Conservation (phyloP, 306 rosid species). For the Begonia peltatifolia region DNA sequence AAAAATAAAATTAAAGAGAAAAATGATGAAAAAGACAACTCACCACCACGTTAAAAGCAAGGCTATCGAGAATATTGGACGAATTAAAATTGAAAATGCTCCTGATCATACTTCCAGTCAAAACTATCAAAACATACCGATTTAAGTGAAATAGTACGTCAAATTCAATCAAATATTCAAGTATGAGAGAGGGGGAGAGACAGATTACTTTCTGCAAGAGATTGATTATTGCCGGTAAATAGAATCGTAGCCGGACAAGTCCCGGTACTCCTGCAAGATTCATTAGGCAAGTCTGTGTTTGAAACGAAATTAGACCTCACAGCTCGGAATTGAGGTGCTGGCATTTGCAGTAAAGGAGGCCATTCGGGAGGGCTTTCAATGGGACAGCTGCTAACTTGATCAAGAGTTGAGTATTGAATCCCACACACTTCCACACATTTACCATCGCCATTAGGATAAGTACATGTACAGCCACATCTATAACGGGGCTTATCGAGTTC, state of each 20-base stretch:
- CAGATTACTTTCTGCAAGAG: slow-evolving; percentile 50
- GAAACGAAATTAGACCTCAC: slow-evolving; percentile 31
- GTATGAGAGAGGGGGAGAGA: not conserved
- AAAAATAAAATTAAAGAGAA: slow-evolving; percentile 1
- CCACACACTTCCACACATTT: slow-evolving; percentile 46
- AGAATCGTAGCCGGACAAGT: slow-evolving; percentile 62
- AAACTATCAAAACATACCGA: slow-evolving; percentile 24
- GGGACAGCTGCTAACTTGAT: slow-evolving; percentile 49
- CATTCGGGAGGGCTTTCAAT: slow-evolving; percentile 48
- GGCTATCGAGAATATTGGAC: slow-evolving; percentile 19
- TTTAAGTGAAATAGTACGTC: too few relatives aligned
- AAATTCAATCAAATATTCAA: not conserved
- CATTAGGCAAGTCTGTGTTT: slow-evolving; percentile 41
- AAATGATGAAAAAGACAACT: slow-evolving; percentile 15
- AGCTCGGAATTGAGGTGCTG: slow-evolving; percentile 50
- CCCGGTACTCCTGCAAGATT: slow-evolving; percentile 46
- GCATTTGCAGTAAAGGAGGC: slow-evolving; percentile 71
- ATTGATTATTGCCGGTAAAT: slow-evolving; percentile 58
- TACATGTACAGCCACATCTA: slow-evolving; percentile 58
- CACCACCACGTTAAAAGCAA: slow-evolving; percentile 46
- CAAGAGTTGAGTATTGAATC: slow-evolving; percentile 41
- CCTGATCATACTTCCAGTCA: slow-evolving; percentile 39
- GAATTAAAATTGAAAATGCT: slow-evolving; percentile 22
- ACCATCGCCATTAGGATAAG: slow-evolving; percentile 21
- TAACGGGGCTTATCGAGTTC: slow-evolving; percentile 45